Conservation (phyloP, 371 early-diverging fungal genomes). For the Lichtheimia corymbifera region DNA sequence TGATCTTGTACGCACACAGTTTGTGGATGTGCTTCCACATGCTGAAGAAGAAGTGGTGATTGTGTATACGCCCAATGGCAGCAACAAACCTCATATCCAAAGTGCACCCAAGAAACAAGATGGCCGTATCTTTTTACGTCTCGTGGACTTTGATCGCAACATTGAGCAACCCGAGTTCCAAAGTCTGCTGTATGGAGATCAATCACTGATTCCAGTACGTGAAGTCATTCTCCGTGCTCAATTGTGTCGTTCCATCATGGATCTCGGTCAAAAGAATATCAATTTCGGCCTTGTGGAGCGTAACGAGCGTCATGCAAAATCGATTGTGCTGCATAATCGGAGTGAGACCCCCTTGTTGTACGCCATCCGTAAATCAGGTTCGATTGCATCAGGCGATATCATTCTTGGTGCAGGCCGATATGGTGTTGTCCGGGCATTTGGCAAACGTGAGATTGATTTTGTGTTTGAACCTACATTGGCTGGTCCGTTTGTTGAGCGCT, state of each 20-base stretch:
- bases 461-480: slow-evolving; percentile 88
- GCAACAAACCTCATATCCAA: slow-evolving; percentile 59
- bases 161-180: slow-evolving; percentile 75
- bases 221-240: slow-evolving; percentile 89
- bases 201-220: slow-evolving; percentile 83
- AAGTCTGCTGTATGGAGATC: slow-evolving; percentile 60
- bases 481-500: slow-evolving; percentile 86
- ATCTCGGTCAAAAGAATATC: slow-evolving; percentile 94
- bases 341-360: slow-evolving; percentile 90
- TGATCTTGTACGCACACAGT: slow-evolving; percentile 64
- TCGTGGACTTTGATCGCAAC: slow-evolving; percentile 80
- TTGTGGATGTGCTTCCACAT: slow-evolving; percentile 72
- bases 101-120: slow-evolving; percentile 83
- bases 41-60: slow-evolving; percentile 74
- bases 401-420: slow-evolving; percentile 73
- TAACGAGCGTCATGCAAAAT: slow-evolving; percentile 85
- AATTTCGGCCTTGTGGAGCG: slow-evolving; percentile 93
- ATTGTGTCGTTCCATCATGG: slow-evolving; percentile 86
- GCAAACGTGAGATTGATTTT: slow-evolving; percentile 91
- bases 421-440: slow-evolving; percentile 91
- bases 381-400: slow-evolving; percentile 93
- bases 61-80: slow-evolving; percentile 72
- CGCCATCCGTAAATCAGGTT: slow-evolving; percentile 93
- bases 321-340: slow-evolving; percentile 89
- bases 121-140: slow-evolving; percentile 73